Evolutionary conservation across 2,329 filamentous ascomycete genomes (phyloP), one percentile per base, ranked within the genome.

Genomic region (Myriosclerotinia duriaeana): DNA sequence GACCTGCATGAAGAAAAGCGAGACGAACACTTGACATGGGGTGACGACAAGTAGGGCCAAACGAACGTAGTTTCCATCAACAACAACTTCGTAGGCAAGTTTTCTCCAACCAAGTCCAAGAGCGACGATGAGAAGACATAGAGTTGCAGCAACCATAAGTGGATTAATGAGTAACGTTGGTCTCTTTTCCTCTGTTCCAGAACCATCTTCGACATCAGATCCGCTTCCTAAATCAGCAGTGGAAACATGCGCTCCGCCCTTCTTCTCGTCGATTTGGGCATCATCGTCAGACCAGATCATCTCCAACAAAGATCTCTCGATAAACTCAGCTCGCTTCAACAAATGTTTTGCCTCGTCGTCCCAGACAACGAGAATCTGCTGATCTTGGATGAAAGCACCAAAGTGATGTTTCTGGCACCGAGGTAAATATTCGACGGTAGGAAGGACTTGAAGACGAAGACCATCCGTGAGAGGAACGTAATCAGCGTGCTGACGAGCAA

Each of bases 401-500:
- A 87, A 88, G 68, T 88, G 86, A 76, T 88, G 85, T 74, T 87
- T 87, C 73, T 87, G 82, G 71, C 85, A 88, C 34, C 79, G 77
- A 0, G 85, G 83, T 5, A 90, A 78, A 59, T 84, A 81, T 2
- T 79, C 78, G 66, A 89, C 82, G 59, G 82, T 82, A 2, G 83
- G 83, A 30, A 90, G 78, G 5, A 90, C 84, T 72, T 90, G 88
- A 8, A 90, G 77, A 36, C 84, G 83, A 22, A 88, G 80, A 4
- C 84, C 85, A 64, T 83, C 79, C 20, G 81, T 76, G 20, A 90
- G 78, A 12, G 87, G 85, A 12, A 90, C 84, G 70, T 83, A 87
- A 20, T 84, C 78, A 30, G 79, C 70, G 55, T 79, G 81, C 59
- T 80, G 77, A 66, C 82, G 78, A 4, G 75, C 72, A 8, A 89